Evolutionary conservation across 257 asterid species (phyloP).

Genomic region (Solanum piurae): DNA sequence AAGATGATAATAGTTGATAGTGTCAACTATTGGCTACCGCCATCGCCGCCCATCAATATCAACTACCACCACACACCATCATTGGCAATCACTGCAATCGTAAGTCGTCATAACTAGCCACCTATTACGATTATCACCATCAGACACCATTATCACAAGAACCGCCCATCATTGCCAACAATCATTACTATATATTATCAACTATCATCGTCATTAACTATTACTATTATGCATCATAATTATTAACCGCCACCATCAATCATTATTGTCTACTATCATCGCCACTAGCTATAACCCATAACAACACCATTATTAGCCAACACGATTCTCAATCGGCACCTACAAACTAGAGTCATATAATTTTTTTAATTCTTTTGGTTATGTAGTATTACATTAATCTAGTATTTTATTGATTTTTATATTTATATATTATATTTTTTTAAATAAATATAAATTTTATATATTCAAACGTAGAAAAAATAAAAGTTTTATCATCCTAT

Average conservation of each 20-base stretch:
- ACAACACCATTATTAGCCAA: not conserved
- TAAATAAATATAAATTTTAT: no score
- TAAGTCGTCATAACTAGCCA: not conserved
- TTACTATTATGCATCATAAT: not conserved
- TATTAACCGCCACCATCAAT: no score
- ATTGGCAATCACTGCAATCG: no score
- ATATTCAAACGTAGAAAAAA: not conserved
- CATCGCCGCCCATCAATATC: not conserved
- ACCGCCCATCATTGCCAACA: not conserved
- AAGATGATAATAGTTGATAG: not conserved
- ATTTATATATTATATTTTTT: no score
- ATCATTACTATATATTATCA: no score
- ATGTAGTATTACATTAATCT: no score
- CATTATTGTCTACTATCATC: not conserved
- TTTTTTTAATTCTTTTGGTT: no score
- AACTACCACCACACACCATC: not conserved
- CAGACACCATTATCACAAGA: not conserved
- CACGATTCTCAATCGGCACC: not conserved
- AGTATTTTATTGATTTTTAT: not conserved
- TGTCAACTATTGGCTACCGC: not conserved
- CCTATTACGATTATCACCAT: not conserved
- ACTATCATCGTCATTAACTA: not conserved
- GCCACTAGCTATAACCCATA: not conserved
- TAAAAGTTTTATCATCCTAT: not conserved
- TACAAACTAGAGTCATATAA: not conserved